Evolutionary conservation across 192 early-diverging fungal species (phyloP).

Genomic region (Physocladia obscura): DNA sequence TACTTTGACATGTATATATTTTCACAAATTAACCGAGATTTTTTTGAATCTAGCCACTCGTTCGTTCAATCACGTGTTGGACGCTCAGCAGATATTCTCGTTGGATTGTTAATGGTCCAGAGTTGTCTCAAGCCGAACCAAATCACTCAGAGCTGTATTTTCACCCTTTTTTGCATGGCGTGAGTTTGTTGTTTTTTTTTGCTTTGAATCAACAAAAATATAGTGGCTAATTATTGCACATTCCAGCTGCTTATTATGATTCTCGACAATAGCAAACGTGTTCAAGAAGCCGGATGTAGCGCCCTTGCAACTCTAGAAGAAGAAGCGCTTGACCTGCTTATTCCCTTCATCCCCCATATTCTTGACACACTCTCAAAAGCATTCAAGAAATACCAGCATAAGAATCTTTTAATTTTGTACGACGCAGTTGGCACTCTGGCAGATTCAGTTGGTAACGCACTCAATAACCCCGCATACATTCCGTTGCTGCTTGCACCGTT

Average conservation of each 20-base stretch:
- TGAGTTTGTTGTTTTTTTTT: conserved; percentile 37
- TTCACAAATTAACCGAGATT: too few relatives aligned
- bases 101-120: conserved; percentile 60
- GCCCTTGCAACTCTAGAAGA: conserved; percentile 96
- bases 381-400: conserved; percentile 90
- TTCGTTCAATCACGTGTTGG: conserved; percentile 98
- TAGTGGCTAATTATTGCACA: not conserved
- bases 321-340: conserved; percentile 76
- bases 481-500: conserved; percentile 85
- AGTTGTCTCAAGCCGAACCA: conserved; percentile 39
- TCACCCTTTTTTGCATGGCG: conserved; percentile 77
- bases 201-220: not conserved
- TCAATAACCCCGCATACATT: conserved; percentile 80
- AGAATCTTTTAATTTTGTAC: conserved; percentile 94
- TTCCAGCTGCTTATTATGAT: conserved; percentile 62
- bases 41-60: conserved; percentile 66
- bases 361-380: conserved; percentile 77
- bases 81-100: conserved; percentile 89
- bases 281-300: conserved; percentile 95
- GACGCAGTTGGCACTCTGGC: conserved; percentile 98
- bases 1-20: not conserved
- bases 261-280: conserved; percentile 95
- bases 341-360: conserved; percentile 87
- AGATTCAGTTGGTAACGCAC: conserved; percentile 79
- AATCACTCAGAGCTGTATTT: conserved; percentile 71